phyloP scores from a whole-genome alignment of 176 grass and related monocot species.

The Oryza meyeriana region DNA sequence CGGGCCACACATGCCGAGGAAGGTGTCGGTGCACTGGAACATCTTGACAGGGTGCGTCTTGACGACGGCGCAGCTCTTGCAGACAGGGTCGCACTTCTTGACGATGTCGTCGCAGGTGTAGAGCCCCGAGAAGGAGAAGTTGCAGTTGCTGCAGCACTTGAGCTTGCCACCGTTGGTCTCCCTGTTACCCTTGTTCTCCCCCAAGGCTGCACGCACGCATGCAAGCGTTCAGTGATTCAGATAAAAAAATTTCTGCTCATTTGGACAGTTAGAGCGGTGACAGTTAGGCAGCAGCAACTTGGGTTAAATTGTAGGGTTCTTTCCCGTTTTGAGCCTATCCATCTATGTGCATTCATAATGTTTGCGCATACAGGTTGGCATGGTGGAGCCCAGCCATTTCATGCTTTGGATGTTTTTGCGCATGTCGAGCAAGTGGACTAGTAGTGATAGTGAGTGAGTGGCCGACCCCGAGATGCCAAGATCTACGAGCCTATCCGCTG shows the following conservation, averaged over 20 bases:
- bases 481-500: constrained; percentile 8
- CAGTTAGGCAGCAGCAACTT: not conserved
- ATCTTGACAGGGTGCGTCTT: not conserved
- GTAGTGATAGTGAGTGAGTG: not conserved
- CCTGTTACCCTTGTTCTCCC: constrained; percentile 3
- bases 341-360: not conserved
- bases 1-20: constrained; percentile 25
- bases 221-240: not conserved
- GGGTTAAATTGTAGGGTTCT: not conserved
- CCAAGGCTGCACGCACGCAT: not conserved
- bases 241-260: not conserved
- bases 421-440: not conserved
- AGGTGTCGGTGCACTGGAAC: constrained; percentile 34
- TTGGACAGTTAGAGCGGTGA: not conserved
- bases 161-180: constrained; percentile 15
- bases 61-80: constrained; percentile 26
- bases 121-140: constrained; percentile 21
- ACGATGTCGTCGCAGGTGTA: constrained; percentile 28
- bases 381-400: not conserved
- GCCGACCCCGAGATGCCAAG: not conserved
- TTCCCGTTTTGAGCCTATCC: not conserved
- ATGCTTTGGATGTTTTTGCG: not conserved
- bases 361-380: not conserved
- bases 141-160: constrained; percentile 3
- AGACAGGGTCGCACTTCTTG: constrained; percentile 19